Conservation (phyloP, 345 rosid genomes). For the Dimocarpus longan region DNA sequence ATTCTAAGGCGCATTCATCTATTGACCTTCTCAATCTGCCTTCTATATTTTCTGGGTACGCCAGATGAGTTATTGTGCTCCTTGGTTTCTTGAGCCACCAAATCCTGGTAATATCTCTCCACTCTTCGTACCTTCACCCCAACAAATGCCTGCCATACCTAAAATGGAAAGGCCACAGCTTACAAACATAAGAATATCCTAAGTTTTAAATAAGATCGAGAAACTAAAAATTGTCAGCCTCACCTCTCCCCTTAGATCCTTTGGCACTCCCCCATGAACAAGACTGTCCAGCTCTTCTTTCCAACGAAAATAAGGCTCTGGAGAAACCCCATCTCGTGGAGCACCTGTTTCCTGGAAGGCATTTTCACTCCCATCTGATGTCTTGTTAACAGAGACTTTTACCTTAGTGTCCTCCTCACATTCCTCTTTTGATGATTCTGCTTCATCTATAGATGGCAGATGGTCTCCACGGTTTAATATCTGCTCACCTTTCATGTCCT, state of each 20-base stretch:
- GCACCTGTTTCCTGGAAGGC: slow-evolving; percentile 30
- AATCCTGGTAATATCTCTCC: slow-evolving; percentile 74
- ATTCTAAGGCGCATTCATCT: slow-evolving; percentile 56
- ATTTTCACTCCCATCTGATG: slow-evolving; percentile 24
- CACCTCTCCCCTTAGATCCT: slow-evolving; percentile 96
- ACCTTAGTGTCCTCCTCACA: slow-evolving; percentile 41
- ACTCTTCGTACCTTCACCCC: slow-evolving; percentile 84
- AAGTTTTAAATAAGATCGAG: slow-evolving; percentile 8
- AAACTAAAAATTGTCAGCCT: slow-evolving; percentile 23
- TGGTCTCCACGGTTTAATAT: slow-evolving; percentile 26
- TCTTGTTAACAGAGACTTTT: slow-evolving; percentile 38
- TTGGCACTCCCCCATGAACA: slow-evolving; percentile 93
- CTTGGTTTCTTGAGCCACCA: slow-evolving; percentile 61
- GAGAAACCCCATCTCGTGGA: slow-evolving; percentile 30
- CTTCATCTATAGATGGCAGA: slow-evolving; percentile 44
- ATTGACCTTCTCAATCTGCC: slow-evolving; percentile 98
- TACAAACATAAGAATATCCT: slow-evolving; percentile 5
- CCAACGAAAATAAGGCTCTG: slow-evolving; percentile 61
- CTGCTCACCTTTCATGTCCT: slow-evolving; percentile 35
- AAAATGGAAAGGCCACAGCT: slow-evolving; percentile 29
- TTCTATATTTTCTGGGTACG: slow-evolving; percentile 63
- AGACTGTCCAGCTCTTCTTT: slow-evolving; percentile 84
- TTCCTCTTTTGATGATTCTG: slow-evolving; percentile 36
- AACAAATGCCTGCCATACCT: slow-evolving; percentile 99
- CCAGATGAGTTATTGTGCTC: slow-evolving; percentile 42